A percentile compares a stretch with the other conserved stretches of the same genome.
phyloP scores from a whole-genome alignment of 176 grass and related monocot genomes.

The Oryza coarctata region DNA sequence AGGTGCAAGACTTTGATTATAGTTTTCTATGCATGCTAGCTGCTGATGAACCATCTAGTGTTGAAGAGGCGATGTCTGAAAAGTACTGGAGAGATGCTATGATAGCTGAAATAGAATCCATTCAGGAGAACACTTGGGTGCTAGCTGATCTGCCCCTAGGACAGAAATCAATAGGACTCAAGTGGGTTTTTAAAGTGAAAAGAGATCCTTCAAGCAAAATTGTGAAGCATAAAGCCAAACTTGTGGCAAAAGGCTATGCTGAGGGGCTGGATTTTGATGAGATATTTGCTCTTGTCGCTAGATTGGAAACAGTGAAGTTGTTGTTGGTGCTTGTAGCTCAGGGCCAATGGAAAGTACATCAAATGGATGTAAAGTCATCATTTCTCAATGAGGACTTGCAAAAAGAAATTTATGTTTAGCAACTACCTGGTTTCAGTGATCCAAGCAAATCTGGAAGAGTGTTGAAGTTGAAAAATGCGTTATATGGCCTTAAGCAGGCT shows the following conservation, averaged over 20 bases:
- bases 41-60: not conserved
- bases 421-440: not conserved
- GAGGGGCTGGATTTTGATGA: too few relatives aligned
- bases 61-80: not conserved
- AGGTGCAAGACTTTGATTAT: not conserved
- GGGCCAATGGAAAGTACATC: not conserved
- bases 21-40: not conserved
- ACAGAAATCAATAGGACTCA: not conserved
- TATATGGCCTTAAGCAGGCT: not conserved
- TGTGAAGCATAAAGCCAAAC: too few relatives aligned
- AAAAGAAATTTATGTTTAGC: not conserved
- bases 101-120: not conserved
- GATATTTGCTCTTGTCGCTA: too few relatives aligned
- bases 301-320: too few relatives aligned
- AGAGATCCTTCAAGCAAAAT: not conserved
- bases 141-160: too few relatives aligned
- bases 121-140: not conserved
- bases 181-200: not conserved
- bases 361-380: not conserved
- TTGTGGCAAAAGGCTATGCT: too few relatives aligned
- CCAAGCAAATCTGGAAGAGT: not conserved
- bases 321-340: not conserved
- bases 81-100: not conserved
- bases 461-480: not conserved
- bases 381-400: not conserved